Evolutionary conservation across 768 basidiomycete species (phyloP).

Genomic region (Mycena vulgaris): DNA sequence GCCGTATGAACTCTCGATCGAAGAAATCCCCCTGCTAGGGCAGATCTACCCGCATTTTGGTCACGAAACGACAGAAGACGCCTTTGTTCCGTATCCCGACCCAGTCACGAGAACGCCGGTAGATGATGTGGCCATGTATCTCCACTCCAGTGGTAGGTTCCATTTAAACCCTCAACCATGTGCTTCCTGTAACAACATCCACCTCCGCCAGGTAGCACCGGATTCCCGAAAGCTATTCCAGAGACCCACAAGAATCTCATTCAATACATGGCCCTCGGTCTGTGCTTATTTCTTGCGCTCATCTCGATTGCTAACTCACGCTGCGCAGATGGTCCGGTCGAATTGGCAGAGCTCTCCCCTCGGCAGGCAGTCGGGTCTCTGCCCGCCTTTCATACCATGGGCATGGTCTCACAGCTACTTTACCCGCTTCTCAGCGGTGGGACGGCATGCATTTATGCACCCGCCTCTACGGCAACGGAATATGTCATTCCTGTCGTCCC

Average conservation of each 20-base stretch:
- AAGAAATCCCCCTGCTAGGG: constrained; percentile 53
- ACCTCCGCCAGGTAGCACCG: constrained; percentile 26
- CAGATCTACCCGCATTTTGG: constrained; percentile 60
- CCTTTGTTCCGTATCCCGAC: constrained; percentile 49
- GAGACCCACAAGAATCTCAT: constrained; percentile 19
- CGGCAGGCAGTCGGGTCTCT: constrained; percentile 38
- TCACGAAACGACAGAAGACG: constrained; percentile 47
- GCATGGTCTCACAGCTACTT: constrained; percentile 49
- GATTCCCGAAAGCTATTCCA: constrained; percentile 33
- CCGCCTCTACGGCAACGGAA: constrained; percentile 41
- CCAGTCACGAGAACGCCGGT: constrained; percentile 31
- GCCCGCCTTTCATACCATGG: constrained; percentile 58
- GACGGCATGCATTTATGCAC: constrained; percentile 52
- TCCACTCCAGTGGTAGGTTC: constrained; percentile 52
- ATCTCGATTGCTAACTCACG: too few relatives aligned
- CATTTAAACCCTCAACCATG: neutral
- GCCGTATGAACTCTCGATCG: constrained; percentile 42
- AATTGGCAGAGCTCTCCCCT: too few relatives aligned
- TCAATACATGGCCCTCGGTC: constrained; percentile 13
- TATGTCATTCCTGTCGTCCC: constrained; percentile 52
- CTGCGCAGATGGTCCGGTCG: too few relatives aligned
- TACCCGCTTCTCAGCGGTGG: constrained; percentile 44
- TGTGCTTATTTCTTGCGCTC: too few relatives aligned
- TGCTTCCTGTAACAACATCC: neutral
- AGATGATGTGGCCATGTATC: constrained; percentile 51